A percentile compares a stretch with the other conserved stretches of the same genome.
Evolutionary conservation across 805 yeast genomes (phyloP).

Genomic region (Jamesozyma hellenica): DNA sequence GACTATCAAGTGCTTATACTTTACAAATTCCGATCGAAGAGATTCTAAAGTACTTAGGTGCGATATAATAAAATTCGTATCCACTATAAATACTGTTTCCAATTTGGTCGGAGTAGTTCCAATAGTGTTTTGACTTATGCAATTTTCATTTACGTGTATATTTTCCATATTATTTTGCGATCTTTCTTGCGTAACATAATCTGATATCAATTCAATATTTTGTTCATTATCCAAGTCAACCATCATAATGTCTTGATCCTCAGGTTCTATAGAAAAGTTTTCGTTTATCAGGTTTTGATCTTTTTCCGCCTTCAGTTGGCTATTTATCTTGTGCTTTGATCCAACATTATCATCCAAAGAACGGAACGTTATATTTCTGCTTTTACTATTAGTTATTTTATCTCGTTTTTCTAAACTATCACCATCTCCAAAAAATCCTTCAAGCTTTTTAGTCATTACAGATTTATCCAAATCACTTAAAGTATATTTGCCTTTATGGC

Average conservation of each 20-base stretch:
- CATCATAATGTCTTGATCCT: slow-evolving; percentile 39
- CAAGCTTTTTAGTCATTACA: too few species aligned
- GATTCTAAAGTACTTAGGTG: slow-evolving; percentile 52
- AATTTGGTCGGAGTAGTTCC: neutral
- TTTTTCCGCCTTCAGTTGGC: neutral
- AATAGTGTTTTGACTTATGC: neutral
- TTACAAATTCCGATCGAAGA: slow-evolving; percentile 32
- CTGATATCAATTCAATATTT: slow-evolving; percentile 36
- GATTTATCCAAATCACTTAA: neutral
- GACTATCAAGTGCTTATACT: slow-evolving; percentile 42
- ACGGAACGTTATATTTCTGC: too few species aligned
- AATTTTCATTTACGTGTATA: neutral
- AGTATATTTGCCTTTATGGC: neutral
- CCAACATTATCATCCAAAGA: too few species aligned
- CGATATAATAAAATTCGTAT: slow-evolving; percentile 73
- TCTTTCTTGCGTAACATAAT: slow-evolving; percentile 29
- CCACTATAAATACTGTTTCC: slow-evolving; percentile 48
- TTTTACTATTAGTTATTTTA: too few species aligned
- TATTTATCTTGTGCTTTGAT: neutral
- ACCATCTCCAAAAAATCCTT: too few species aligned
- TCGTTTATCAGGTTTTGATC: neutral
- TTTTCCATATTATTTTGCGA: slow-evolving; percentile 6
- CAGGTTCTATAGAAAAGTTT: slow-evolving; percentile 1
- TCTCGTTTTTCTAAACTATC: too few species aligned
- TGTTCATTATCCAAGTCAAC: slow-evolving; percentile 37